Percentiles rank a stretch among this genome's conserved stretches.
These are phyloP conservation scores for Artemisia annua DNA, from an alignment of 129 eudicot species.

Conservation along the genomic window DNA sequence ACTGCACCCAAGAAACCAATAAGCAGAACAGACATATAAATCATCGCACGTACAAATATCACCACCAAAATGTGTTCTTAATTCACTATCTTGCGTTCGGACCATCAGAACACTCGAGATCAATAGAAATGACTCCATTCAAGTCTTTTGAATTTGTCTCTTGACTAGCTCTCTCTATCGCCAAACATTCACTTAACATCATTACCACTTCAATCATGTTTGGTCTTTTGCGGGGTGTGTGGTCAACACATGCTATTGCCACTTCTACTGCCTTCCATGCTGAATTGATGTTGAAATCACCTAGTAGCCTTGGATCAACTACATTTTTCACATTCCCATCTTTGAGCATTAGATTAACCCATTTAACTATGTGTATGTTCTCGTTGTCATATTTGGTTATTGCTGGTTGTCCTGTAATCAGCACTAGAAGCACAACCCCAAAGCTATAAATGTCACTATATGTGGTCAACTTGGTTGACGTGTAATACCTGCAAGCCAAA, in stretches of 20 bases:
- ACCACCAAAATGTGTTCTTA: neutral
- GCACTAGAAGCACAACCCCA: slow-evolving; percentile 28
- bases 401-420: slow-evolving; percentile 35
- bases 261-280: slow-evolving; percentile 36
- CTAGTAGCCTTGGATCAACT: slow-evolving; percentile 30
- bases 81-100: neutral
- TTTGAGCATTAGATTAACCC: no score
- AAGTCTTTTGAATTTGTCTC: neutral
- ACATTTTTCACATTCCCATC: no score
- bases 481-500: slow-evolving; percentile 31
- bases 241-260: slow-evolving; percentile 28
- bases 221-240: slow-evolving; percentile 23
- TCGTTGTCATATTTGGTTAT: slow-evolving; percentile 17
- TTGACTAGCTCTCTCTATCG: neutral
- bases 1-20: no score
- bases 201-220: slow-evolving; percentile 31
- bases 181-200: slow-evolving; percentile 23
- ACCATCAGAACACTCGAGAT: slow-evolving; percentile 1
- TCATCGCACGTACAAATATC: neutral
- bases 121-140: neutral
- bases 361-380: no score
- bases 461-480: slow-evolving; percentile 30
- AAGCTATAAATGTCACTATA: slow-evolving; percentile 46
- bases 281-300: slow-evolving; percentile 14
- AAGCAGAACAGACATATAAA: neutral